A percentile compares a stretch with the other conserved stretches of the same genome.
phyloP scores from a whole-genome alignment of 176 grass and related monocot genomes.

The Cenchrus purpureus region DNA sequence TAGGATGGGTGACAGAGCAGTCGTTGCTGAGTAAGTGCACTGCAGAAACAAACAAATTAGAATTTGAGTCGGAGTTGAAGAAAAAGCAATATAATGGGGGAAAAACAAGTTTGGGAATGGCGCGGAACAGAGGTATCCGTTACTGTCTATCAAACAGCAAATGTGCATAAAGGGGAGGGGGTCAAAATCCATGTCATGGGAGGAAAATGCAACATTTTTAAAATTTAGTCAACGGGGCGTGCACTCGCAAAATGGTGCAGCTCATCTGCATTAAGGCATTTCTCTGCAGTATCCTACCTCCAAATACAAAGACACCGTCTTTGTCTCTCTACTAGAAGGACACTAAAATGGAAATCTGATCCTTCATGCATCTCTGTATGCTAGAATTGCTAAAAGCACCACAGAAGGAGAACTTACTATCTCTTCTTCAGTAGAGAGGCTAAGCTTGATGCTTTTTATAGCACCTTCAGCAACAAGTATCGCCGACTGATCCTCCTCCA shows the following conservation, averaged over 20 bases:
- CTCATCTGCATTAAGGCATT: not conserved
- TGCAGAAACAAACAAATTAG: conserved; percentile 41
- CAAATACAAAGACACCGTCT: not conserved
- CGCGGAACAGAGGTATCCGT: not conserved
- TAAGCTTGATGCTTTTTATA: conserved; percentile 61
- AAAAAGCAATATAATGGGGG: not conserved
- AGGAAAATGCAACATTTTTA: not conserved
- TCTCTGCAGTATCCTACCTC: not conserved
- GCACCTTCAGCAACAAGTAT: conserved; percentile 56
- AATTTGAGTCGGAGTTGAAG: conserved; percentile 9
- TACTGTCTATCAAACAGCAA: not conserved
- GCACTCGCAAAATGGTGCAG: not conserved
- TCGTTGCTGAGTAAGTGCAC: conserved; percentile 69
- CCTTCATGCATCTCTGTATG: not conserved
- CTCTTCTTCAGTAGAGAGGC: conserved; percentile 52
- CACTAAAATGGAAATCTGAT: not conserved
- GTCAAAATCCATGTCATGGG: not conserved
- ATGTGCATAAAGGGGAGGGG: not conserved
- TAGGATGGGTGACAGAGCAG: conserved; percentile 77
- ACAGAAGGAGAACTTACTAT: conserved; percentile 51
- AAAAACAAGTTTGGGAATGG: not conserved
- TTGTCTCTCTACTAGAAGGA: not conserved
- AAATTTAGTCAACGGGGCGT: not conserved
- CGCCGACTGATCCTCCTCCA: conserved; percentile 63
- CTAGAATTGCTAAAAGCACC: conserved; percentile 32